Base-by-base conservation (phyloP, 2,329 filamentous ascomycete genomes). In the Lanzia echinophila region DNA sequence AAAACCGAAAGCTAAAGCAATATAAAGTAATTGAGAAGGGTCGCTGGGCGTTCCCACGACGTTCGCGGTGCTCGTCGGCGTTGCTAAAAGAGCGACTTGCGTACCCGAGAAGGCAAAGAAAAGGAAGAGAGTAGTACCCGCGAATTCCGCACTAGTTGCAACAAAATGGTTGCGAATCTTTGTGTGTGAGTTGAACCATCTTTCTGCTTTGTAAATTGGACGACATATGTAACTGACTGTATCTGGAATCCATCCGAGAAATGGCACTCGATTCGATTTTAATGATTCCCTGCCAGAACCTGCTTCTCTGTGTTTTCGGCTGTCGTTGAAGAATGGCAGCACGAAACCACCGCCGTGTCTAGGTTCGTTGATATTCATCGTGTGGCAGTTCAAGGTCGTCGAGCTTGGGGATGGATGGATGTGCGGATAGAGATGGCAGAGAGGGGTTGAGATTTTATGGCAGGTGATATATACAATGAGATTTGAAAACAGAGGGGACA, bases 11-110 rank as follows among this genome's bases (percentile, higher is more conserved):
- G 55, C 58, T 34, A 65, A 49, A 12, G 59, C 38, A 32, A 58
- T 54, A 55, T 68, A 72, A 5, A 70, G 62, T 19, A 71, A 62
- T 6, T 73, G 71, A 2, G 65, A 63, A 6, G 72, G 69, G 12
- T 73, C 68, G 2, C 68, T 65, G 11, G 67, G 69, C 47, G 70
- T 68, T 0, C 74, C 74, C 1, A 73, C 75, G 1, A 71, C 72
- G 43, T 60, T 65, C 7, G 59, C 50, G 5, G 32, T 55, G 24
- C 48, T 61, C 1, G 62, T 56, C n/a, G 64, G 58, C 10, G 67
- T 63, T 45, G 68, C 49, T 5, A 58, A 48, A 1, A 60, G 49
- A 22, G 59, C 58, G 11, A 61, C 58, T 52, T 61, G 57, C 7
- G 66, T 56, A 36, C 63, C 54, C 45, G 64, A 57, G 39, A 67